These are phyloP conservation scores for Endocladia muricata DNA, from an alignment of 31 red algal genomes.

Conservation along the genomic window DNA sequence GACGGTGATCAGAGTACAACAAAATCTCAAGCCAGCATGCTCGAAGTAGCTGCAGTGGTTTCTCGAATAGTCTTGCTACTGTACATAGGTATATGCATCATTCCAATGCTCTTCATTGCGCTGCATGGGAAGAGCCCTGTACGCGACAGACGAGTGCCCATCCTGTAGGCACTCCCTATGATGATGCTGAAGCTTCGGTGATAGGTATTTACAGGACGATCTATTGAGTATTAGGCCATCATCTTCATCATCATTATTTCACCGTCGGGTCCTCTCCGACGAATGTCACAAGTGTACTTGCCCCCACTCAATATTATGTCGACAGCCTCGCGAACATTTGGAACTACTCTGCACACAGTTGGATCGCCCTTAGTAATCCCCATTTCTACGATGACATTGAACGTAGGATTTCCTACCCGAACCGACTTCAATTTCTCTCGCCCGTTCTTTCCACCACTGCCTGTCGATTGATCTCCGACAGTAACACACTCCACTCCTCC, in stretches of 20 bases:
- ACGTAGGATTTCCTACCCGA: not conserved
- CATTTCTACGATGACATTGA: slow-evolving; percentile 22
- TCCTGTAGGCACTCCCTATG: no score
- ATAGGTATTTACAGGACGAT: no score
- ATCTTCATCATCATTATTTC: not conserved
- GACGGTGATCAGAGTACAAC: no score
- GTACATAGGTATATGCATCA: no score
- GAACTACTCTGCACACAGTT: not conserved
- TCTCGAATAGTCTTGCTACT: no score
- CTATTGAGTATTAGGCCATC: not conserved
- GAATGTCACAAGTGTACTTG: not conserved
- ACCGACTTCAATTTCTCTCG: slow-evolving; percentile 1
- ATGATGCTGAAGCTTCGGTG: no score
- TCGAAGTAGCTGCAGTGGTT: no score
- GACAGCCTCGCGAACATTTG: not conserved
- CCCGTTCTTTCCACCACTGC: not conserved
- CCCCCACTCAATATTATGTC: slow-evolving; percentile 13
- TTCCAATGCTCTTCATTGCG: no score
- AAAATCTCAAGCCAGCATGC: no score
- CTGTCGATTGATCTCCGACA: not conserved
- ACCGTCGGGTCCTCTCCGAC: not conserved
- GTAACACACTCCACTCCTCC: slow-evolving; percentile 5
- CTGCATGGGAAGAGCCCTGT: no score
- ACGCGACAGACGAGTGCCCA: no score
- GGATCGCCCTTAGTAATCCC: not conserved